Evolutionary conservation across 768 basidiomycete species (phyloP).

Genomic region (Rossbeevera mucosa): DNA sequence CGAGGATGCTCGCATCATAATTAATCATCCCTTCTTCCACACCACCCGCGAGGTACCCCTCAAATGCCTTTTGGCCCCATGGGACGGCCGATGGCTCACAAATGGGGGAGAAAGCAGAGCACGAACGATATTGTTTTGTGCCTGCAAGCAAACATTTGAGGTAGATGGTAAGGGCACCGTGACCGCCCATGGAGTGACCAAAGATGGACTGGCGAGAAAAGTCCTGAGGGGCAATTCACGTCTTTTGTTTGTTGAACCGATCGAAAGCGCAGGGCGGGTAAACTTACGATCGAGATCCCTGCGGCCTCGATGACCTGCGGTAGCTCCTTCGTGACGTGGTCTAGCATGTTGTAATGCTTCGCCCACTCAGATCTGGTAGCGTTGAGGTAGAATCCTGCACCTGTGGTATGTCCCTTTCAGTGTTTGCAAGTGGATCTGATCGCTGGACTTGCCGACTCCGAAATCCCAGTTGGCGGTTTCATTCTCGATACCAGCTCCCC

Average conservation of each 20-base stretch:
- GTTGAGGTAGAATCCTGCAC: conserved; percentile 93
- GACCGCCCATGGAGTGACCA: conserved; percentile 98
- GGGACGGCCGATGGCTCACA: conserved; percentile 81
- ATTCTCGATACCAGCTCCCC: conserved; percentile 82
- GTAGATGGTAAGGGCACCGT: conserved; percentile 90
- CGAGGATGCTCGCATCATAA: conserved; percentile 86
- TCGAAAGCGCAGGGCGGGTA: not conserved
- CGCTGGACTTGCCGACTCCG: conserved; percentile 58
- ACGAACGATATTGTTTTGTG: conserved; percentile 72
- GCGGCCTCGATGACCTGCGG: conserved; percentile 72
- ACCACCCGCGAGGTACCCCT: conserved; percentile 76
- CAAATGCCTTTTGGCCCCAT: conserved; percentile 93
- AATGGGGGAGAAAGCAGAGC: conserved; percentile 84
- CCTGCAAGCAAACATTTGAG: conserved; percentile 55
- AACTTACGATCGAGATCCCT: conserved; percentile 70
- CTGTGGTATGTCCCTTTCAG: conserved; percentile 25
- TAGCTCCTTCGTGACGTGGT: conserved; percentile 78
- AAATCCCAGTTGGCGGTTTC: conserved; percentile 87
- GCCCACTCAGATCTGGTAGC: conserved; percentile 74
- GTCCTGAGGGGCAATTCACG: no score
- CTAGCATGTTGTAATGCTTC: conserved; percentile 85
- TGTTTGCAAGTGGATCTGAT: not conserved
- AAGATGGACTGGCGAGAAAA: conserved; percentile 80
- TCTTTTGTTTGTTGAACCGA: no score
- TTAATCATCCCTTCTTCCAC: conserved; percentile 63